Evolutionary conservation across 1,139 yeast species (phyloP), one percentile per base, ranked within the genome.

Genomic region (Taiozyma sp.): DNA sequence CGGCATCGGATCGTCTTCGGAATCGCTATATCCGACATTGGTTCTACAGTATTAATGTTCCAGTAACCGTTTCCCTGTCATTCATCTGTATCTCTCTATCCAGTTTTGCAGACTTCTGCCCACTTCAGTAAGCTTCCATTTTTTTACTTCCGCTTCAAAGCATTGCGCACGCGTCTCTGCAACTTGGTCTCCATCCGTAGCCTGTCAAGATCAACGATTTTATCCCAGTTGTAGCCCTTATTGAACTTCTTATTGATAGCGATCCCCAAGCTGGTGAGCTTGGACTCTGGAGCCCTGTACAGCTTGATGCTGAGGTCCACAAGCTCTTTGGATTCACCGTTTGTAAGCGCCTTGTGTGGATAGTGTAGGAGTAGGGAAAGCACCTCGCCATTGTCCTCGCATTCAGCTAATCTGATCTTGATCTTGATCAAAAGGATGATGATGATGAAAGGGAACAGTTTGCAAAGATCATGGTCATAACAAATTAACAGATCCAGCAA

Each of bases 401-500:
- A 73, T 7, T 76, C 70, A 42, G 77, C 68, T 13, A 76, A 72
- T 1, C 75, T 63, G 10, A 63, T 54, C 55, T 80, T 79, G 48
- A 82, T 66, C 57, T 76, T 76, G 14, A 83, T 69, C 35, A 84
- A 63, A 45, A 83, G 61, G 7, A 79, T 68, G 11, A 83, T 73
- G 6, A 80, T 72, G 46, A 82, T 64, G 56, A 76, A 79, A 3
- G 79, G 77, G 11, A 84, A 54, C 28, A 83, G 72, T 3, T 76
- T 66, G 7, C 71, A 64, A 8, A 68, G 40, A 40, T 71, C 60
- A 52, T 58, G 48, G 61, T 70, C 62, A 56, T 70, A 64, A 2
- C 78, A 71, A 5, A 80, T 69, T 39, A 84, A 58, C 55, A 79
- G 79, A 62, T 85, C 90, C 84, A 89, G 79, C 3, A 83, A 60